Conservation (phyloP, 331 rosid species). For the Erythrophleum ivorense region DNA sequence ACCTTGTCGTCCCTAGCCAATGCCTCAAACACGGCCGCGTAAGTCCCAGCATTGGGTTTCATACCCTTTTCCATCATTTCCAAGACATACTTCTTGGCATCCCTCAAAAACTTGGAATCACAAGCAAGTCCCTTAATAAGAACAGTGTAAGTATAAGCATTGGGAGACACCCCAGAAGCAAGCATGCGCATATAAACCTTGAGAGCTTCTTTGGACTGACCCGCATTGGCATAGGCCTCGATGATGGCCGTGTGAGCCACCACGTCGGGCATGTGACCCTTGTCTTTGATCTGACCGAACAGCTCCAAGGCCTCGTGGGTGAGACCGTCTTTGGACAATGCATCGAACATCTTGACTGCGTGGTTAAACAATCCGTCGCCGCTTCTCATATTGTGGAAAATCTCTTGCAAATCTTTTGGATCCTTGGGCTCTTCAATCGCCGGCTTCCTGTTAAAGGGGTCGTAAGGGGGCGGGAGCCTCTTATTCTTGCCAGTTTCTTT, state of each 20-base stretch:
- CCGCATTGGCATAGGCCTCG: constrained; percentile 73
- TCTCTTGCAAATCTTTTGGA: constrained; percentile 72
- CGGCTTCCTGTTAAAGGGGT: constrained; percentile 76
- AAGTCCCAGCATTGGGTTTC: constrained; percentile 67
- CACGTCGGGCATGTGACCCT: constrained; percentile 79
- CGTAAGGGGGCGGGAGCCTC: constrained; percentile 64
- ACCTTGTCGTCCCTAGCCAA: constrained; percentile 51
- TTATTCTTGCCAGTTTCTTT: constrained; percentile 38
- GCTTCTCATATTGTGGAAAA: constrained; percentile 65
- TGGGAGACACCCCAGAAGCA: constrained; percentile 69
- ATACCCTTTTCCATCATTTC: constrained; percentile 77
- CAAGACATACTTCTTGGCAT: constrained; percentile 58
- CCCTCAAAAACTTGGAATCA: constrained; percentile 45
- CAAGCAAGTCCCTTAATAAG: constrained; percentile 59
- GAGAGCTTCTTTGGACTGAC: constrained; percentile 65
- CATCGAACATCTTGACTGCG: constrained; percentile 88
- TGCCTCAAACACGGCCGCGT: constrained; percentile 63
- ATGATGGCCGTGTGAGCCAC: constrained; percentile 75
- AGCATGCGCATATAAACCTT: constrained; percentile 76
- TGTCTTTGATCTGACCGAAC: constrained; percentile 73
- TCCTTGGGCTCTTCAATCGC: constrained; percentile 59
- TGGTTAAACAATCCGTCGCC: constrained; percentile 64
- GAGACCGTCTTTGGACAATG: constrained; percentile 75
- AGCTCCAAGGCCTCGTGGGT: constrained; percentile 79
- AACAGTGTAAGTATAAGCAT: constrained; percentile 70